Evolutionary conservation across 2,329 filamentous ascomycete genomes (phyloP).

Genomic region (Fusarium guadeloupense): DNA sequence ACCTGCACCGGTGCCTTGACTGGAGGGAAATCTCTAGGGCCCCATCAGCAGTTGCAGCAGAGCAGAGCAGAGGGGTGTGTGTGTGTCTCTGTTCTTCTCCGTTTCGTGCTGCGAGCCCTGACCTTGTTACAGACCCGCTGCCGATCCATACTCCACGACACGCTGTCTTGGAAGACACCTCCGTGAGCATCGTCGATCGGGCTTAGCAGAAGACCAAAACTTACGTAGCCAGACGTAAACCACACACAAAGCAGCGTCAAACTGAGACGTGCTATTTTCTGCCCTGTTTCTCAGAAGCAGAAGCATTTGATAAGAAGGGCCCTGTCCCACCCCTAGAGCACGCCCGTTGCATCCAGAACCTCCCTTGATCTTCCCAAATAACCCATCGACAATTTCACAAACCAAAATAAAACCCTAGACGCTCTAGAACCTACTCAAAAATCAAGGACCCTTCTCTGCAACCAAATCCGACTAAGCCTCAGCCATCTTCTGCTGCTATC

Average conservation of each 20-base stretch:
- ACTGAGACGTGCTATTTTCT: constrained; percentile 14
- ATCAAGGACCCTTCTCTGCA: constrained; percentile 31
- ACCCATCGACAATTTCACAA: not conserved
- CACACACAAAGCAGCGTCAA: not conserved
- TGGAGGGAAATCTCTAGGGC: not conserved
- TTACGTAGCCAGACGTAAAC: constrained; percentile 15
- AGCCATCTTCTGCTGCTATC: constrained; percentile 42
- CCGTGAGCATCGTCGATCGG: constrained; percentile 29
- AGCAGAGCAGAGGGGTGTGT: not conserved
- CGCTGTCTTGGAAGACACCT: constrained; percentile 27
- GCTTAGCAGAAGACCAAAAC: constrained; percentile 13
- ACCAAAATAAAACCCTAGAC: not conserved
- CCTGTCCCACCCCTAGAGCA: constrained; percentile 1
- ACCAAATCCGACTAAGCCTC: constrained; percentile 40
- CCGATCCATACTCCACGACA: constrained; percentile 29
- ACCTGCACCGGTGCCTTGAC: constrained; percentile 2
- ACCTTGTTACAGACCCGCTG: constrained; percentile 20
- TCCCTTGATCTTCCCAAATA: constrained; percentile 1
- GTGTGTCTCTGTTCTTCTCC: not conserved
- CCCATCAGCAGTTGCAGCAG: not conserved
- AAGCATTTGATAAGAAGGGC: constrained; percentile 25
- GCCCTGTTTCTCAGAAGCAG: constrained; percentile 13
- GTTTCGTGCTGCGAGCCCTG: constrained; percentile 7
- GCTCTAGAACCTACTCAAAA: constrained; percentile 10
- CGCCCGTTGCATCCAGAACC: constrained; percentile 3